phyloP scores from a whole-genome alignment of 768 basidiomycete species.

The Leccinum imitatum region DNA sequence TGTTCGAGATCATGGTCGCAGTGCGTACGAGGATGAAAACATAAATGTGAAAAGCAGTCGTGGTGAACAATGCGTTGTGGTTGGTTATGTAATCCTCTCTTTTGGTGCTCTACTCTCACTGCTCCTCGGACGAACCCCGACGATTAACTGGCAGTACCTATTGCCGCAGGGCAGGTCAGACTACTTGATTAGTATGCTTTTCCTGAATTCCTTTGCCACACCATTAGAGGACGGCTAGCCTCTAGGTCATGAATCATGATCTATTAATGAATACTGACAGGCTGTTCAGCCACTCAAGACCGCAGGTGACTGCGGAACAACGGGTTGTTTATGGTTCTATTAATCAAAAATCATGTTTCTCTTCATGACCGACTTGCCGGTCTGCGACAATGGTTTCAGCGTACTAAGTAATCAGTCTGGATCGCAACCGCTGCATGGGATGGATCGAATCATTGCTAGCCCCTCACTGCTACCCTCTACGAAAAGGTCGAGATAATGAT shows the following conservation, averaged over 20 bases:
- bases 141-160: not conserved
- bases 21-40: not conserved
- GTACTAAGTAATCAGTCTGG: constrained; percentile 1
- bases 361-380: not conserved
- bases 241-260: not conserved
- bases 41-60: not conserved
- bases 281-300: not conserved
- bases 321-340: not conserved
- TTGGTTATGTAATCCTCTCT: constrained; percentile 14
- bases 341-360: not conserved
- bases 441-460: not conserved
- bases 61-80: not conserved
- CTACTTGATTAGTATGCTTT: not conserved
- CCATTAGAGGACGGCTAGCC: not conserved
- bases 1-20: constrained; percentile 19
- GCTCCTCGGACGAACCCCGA: not conserved
- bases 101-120: not conserved
- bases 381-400: constrained; percentile 8
- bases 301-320: not conserved
- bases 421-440: constrained; percentile 4
- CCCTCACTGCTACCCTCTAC: not conserved
- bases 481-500: constrained; percentile 8
- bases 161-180: not conserved
- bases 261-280: not conserved
- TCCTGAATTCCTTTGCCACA: not conserved